Percentiles rank a stretch among this genome's conserved stretches.
Evolutionary conservation across 805 yeast species (phyloP).

Genomic region (Komagataella ulmi): DNA sequence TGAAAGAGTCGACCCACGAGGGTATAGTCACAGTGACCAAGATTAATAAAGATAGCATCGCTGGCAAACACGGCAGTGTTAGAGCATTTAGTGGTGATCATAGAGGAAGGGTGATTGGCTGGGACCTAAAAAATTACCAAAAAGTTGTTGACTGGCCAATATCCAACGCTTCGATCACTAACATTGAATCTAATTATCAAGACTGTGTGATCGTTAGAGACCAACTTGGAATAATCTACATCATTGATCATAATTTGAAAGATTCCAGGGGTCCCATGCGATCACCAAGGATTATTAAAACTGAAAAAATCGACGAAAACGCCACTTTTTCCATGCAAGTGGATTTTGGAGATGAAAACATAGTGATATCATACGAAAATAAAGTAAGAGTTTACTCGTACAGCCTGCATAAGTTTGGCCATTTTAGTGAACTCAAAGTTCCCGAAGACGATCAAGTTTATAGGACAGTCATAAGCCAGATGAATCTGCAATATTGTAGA

Average conservation of each 20-base stretch:
- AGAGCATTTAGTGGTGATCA: conserved; percentile 19
- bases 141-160: conserved; percentile 5
- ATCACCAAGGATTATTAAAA: neutral
- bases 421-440: neutral
- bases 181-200: conserved; percentile 16
- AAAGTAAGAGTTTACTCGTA: conserved; percentile 12
- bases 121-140: conserved; percentile 16
- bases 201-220: conserved; percentile 11
- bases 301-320: conserved; percentile 1
- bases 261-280: neutral
- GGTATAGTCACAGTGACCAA: conserved; percentile 12
- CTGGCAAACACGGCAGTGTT: conserved; percentile 13
- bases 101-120: conserved; percentile 14
- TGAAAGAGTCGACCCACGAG: conserved; percentile 7
- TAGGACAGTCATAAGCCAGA: conserved; percentile 12
- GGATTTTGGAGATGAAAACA: conserved; percentile 18
- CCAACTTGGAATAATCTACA: conserved; percentile 11
- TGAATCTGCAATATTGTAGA: conserved; percentile 6
- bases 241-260: conserved; percentile 9
- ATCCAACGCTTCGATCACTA: conserved; percentile 7
- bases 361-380: conserved; percentile 9
- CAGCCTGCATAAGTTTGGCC: conserved; percentile 2
- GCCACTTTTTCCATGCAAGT: conserved; percentile 8
- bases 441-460: conserved; percentile 6
- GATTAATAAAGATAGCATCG: conserved; percentile 7